Percentiles rank a stretch among this genome's conserved stretches.
Conservation (phyloP, 371 early-diverging fungal genomes). For the Mucor lusitanicus region DNA sequence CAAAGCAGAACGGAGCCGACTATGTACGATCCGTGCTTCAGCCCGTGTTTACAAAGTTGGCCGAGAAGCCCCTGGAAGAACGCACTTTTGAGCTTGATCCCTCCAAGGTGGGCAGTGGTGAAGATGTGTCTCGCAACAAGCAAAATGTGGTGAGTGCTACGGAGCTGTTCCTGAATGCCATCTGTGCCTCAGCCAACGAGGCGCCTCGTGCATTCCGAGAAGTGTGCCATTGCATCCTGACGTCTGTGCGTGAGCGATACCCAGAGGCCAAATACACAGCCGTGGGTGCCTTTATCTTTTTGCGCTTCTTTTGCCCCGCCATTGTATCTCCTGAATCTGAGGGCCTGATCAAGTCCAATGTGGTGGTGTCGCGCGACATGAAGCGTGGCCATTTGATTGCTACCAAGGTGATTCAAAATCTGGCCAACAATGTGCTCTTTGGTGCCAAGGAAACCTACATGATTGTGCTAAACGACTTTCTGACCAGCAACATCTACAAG, state of each 20-base stretch:
- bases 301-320: slow-evolving; percentile 95
- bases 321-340: slow-evolving; percentile 87
- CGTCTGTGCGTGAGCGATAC: slow-evolving; percentile 79
- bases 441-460: slow-evolving; percentile 93
- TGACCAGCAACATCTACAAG: slow-evolving; percentile 73
- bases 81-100: slow-evolving; percentile 83
- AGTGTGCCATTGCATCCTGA: slow-evolving; percentile 79
- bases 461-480: slow-evolving; percentile 84
- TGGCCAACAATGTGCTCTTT: slow-evolving; percentile 93
- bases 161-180: slow-evolving; percentile 79
- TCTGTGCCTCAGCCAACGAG: slow-evolving; percentile 70
- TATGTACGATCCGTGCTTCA: slow-evolving; percentile 83
- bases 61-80: slow-evolving; percentile 53
- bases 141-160: slow-evolving; percentile 80
- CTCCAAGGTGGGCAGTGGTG: slow-evolving; percentile 66
- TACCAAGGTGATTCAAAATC: slow-evolving; percentile 93
- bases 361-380: slow-evolving; percentile 44
- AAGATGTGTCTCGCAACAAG: slow-evolving; percentile 69
- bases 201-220: slow-evolving; percentile 80
- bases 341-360: slow-evolving; percentile 44
- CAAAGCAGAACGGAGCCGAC: slow-evolving; percentile 78
- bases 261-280: slow-evolving; percentile 86
- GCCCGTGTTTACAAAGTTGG: slow-evolving; percentile 66
- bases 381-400: slow-evolving; percentile 87
- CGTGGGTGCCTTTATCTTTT: slow-evolving; percentile 93